Base-by-base conservation (phyloP, 2,329 filamentous ascomycete species). In the Aspergillus sp. region DNA sequence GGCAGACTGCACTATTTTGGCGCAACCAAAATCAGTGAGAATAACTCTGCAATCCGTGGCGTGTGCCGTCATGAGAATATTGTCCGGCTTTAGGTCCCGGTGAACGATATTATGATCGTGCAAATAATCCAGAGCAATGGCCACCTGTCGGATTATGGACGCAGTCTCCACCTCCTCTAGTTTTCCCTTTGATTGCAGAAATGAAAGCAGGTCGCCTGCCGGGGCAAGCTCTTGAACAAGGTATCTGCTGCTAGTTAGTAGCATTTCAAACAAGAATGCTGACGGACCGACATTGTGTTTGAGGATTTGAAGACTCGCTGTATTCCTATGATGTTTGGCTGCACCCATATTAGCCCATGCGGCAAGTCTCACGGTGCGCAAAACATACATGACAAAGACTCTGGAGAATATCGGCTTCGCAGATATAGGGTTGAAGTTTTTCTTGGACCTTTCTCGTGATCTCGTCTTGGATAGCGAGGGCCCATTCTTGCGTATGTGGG, bases 31-130 rank as follows among this genome's bases (percentile, higher is more conserved):
- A 62, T 86, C 83, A 1, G 81, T 82, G 40, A 86, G 70, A 1
- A 86, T 73, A 7, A 85, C 71, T 19, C 83, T 75, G 19, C 75
- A 74, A 3, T 77, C 77, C 41, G 71, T 68, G 13, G 73, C 69
- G 47, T 79, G 72, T 1, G 79, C 81, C 1, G 79, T 80, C 74
- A 86, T 76, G 26, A 86, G 72, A 8, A 86, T 78, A 58, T 86
- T 86, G 48, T 86, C 83, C 0, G 82, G 82, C 60, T 86, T 86
- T 45, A 86, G 72, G 60, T 86, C 83, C 30, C 83, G 74, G 63
- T 86, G 83, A 4, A 81, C 81, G 41, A 86, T 79, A 38, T 76
- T 69, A 7, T 74, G 70, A 3, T 71, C 65, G 61, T 86, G 83
- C 0, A 86, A 67, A 59, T 84, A 84, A 14, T 81, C 68, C n/a